phyloP scores from a whole-genome alignment of 2,329 filamentous ascomycete genomes.

The Botryosphaeria dothidea region DNA sequence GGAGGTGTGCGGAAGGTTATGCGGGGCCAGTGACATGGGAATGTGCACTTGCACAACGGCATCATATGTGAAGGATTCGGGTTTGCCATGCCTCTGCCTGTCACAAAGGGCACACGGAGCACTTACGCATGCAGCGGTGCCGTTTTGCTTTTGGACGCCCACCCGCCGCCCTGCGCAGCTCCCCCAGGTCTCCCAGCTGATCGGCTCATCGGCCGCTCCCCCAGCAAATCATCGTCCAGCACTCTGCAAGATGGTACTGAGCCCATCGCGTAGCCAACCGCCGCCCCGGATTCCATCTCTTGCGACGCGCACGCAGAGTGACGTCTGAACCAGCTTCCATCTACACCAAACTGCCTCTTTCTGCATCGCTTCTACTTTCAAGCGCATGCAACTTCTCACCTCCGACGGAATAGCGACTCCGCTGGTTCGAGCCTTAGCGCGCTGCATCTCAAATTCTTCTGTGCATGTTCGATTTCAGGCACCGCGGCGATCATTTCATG shows the following conservation, averaged over 20 bases:
- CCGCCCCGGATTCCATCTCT: background rate
- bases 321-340: background rate
- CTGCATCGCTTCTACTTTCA: background rate
- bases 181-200: background rate
- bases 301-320: background rate
- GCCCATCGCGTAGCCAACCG: background rate
- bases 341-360: background rate
- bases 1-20: constrained; percentile 7
- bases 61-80: background rate
- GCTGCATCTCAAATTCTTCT: background rate
- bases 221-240: background rate
- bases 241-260: background rate
- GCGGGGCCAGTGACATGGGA: background rate
- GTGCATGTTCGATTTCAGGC: background rate
- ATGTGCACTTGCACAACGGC: background rate
- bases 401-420: background rate
- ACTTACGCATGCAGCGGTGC: constrained; percentile 5
- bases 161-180: background rate
- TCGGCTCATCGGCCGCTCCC: background rate
- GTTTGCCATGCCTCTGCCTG: background rate
- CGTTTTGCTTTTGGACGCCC: background rate
- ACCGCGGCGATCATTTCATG: background rate
- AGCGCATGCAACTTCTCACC: background rate
- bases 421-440: background rate
- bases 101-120: background rate